Percentiles rank a stretch among this genome's conserved stretches.
Conservation (phyloP, 331 rosid species). For the Dryas integrifolia region DNA sequence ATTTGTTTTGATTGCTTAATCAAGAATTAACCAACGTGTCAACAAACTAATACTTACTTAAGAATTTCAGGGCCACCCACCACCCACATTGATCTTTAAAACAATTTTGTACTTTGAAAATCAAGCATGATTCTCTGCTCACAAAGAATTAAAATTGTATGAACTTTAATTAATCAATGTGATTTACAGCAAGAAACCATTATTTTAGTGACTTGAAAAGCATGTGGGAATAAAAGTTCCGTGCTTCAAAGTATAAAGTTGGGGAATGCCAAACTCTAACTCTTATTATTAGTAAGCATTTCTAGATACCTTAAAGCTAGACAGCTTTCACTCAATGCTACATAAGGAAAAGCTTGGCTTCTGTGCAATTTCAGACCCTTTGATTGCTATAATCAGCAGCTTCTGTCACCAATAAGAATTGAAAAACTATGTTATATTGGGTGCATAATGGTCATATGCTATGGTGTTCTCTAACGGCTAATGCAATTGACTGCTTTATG, state of each 20-base stretch:
- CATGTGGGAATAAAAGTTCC: conserved; percentile 34
- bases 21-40: neutral
- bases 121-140: conserved; percentile 17
- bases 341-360: conserved; percentile 11
- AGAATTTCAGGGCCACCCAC: neutral
- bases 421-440: neutral
- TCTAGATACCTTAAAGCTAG: conserved; percentile 29
- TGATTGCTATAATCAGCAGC: neutral
- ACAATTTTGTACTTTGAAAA: neutral
- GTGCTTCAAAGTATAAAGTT: neutral
- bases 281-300: conserved; percentile 18
- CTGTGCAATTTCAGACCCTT: conserved; percentile 4
- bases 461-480: too few relatives aligned
- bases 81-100: conserved; percentile 2
- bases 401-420: neutral
- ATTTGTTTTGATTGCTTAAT: neutral
- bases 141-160: neutral
- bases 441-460: too few relatives aligned
- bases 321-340: conserved; percentile 39
- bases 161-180: conserved; percentile 7
- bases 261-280: conserved; percentile 38
- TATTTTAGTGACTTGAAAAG: conserved; percentile 9
- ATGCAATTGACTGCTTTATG: too few relatives aligned
- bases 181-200: conserved; percentile 45
- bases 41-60: neutral